Percentiles rank a stretch among this genome's conserved stretches.
These are phyloP conservation scores for Aspergillus persii DNA, from an alignment of 2,329 filamentous ascomycete species.

Conservation along the genomic window DNA sequence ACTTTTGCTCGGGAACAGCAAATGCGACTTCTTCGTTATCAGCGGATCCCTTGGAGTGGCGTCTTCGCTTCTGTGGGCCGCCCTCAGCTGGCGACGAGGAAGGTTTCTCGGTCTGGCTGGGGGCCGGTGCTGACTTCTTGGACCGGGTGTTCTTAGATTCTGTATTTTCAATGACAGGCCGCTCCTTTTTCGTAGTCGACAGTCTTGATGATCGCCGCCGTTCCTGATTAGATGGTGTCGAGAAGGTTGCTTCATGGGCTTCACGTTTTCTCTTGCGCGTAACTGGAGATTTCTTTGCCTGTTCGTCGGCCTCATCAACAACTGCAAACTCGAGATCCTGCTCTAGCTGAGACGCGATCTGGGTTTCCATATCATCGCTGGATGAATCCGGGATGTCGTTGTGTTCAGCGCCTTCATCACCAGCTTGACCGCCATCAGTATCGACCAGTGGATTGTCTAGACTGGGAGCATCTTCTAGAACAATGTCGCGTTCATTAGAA, in stretches of 20 bases:
- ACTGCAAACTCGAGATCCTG: conserved; percentile 43
- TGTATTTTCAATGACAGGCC: not conserved
- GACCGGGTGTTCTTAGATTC: conserved; percentile 14
- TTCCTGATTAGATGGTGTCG: conserved; percentile 17
- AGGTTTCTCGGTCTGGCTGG: conserved; percentile 3
- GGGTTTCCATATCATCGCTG: conserved; percentile 43
- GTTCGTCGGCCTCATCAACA: conserved; percentile 18
- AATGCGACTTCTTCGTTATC: not conserved
- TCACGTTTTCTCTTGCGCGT: conserved; percentile 38
- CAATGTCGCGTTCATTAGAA: not conserved
- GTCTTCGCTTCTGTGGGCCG: conserved; percentile 25
- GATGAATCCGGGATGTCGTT: conserved; percentile 31
- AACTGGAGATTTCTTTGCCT: conserved; percentile 12
- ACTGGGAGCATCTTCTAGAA: not conserved
- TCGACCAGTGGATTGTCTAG: not conserved
- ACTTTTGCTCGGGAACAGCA: not conserved
- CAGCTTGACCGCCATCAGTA: not conserved
- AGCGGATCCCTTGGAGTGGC: not conserved
- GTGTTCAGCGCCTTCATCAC: conserved; percentile 13
- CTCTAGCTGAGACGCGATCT: conserved; percentile 46
- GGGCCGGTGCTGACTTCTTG: conserved; percentile 10
- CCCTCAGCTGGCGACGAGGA: conserved; percentile 18
- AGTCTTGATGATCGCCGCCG: conserved; percentile 32
- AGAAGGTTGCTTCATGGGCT: conserved; percentile 13
- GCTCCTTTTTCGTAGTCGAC: conserved; percentile 17